Evolutionary conservation across 768 basidiomycete species (phyloP).

Genomic region (Tulasnella sp.): DNA sequence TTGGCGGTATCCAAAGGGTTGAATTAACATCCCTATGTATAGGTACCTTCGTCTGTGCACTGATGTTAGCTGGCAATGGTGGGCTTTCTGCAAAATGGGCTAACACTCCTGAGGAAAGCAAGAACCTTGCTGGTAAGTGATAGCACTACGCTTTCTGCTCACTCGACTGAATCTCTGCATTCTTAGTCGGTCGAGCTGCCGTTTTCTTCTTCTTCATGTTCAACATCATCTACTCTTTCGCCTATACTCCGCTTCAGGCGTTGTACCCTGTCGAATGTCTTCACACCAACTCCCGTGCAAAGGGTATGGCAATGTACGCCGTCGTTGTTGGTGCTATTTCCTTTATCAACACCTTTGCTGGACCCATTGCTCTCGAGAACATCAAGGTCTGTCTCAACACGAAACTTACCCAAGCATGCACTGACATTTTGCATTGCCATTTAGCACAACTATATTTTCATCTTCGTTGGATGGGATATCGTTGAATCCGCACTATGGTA

Average conservation of each 20-base stretch:
- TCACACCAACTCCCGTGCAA: constrained; percentile 44
- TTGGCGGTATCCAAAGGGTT: no score
- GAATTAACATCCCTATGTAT: no score
- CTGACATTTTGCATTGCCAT: background rate
- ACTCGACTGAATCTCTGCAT: no score
- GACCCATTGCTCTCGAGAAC: constrained; percentile 31
- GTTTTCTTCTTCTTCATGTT: constrained; percentile 34
- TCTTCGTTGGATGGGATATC: constrained; percentile 24
- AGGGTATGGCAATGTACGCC: constrained; percentile 45
- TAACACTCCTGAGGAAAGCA: constrained; percentile 8
- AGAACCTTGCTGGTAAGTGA: constrained; percentile 14
- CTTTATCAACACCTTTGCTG: constrained; percentile 39
- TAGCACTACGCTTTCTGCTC: background rate
- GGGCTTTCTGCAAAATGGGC: constrained; percentile 20
- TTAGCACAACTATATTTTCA: constrained; percentile 26
- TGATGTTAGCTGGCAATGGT: constrained; percentile 21
- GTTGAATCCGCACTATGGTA: constrained; percentile 22
- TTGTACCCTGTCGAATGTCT: constrained; percentile 45
- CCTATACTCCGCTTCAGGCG: constrained; percentile 49
- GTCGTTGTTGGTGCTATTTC: constrained; percentile 24
- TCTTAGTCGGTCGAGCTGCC: constrained; percentile 26
- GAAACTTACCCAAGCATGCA: no score
- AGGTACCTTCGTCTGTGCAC: constrained; percentile 24
- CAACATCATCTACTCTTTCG: constrained; percentile 38
- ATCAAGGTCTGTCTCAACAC: constrained; percentile 22